phyloP scores from a whole-genome alignment of 345 rosid species.

The Aurinia saxatilis region DNA sequence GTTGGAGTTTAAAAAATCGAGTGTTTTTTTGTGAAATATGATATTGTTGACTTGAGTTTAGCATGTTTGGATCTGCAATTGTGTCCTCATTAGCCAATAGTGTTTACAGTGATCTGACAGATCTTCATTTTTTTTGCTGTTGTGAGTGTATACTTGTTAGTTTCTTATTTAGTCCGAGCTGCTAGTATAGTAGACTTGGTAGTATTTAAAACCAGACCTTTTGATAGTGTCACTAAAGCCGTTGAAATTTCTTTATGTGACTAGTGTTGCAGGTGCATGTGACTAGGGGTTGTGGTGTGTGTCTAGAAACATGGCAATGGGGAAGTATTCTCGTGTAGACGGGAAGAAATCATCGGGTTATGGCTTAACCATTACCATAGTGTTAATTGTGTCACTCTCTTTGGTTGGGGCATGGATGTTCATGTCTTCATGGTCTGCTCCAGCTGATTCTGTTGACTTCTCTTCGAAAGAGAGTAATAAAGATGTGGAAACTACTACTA shows the following conservation, averaged over 20 bases:
- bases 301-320: conserved; percentile 46
- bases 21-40: neutral
- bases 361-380: conserved; percentile 55
- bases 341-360: conserved; percentile 53
- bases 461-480: conserved; percentile 9
- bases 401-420: conserved; percentile 84
- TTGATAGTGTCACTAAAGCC: neutral
- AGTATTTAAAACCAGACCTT: neutral
- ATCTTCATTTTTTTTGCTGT: no score
- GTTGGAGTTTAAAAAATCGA: neutral
- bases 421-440: conserved; percentile 62
- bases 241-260: neutral
- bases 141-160: neutral
- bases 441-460: conserved; percentile 31
- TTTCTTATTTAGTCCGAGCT: neutral
- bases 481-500: conserved; percentile 31
- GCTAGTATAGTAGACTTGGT: neutral
- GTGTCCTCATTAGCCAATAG: neutral
- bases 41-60: neutral
- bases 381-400: conserved; percentile 54
- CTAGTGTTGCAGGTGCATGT: conserved; percentile 22
- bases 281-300: conserved; percentile 11
- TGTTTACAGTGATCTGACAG: no score
- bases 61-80: neutral
- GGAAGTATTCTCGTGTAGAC: conserved; percentile 56